Base-by-base conservation (phyloP, 2,329 filamentous ascomycete species). In the Aspergillus chevalieri region DNA sequence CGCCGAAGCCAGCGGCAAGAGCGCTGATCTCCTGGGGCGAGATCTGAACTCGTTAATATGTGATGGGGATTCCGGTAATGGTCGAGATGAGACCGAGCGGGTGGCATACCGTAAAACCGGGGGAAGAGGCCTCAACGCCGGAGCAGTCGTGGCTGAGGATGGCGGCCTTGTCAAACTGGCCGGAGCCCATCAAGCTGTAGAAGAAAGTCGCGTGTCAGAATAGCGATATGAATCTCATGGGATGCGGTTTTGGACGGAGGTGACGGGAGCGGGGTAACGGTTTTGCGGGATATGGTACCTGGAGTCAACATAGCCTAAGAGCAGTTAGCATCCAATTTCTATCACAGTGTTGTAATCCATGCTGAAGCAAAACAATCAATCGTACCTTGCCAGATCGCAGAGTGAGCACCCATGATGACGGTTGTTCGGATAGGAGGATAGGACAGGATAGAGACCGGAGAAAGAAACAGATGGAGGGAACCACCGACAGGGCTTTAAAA, bases 61-160 rank as follows among this genome's bases (percentile, higher is more conserved):
- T 36, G 30, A 44, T 46, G n/a, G 6, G 39, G 22, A n/a, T 43
- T 41, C 43, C 43, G 10, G 24, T 12, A 12, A 30, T 9, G 46
- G 24, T 19, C n/a, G 42, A 34, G 41, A 26, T 43, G 45, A 47
- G 43, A 17, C 19, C 34, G 52, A 30, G 10, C 26, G 26, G 26
- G 10, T 30, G 51, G 67, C 74, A 70, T 85, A 95, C 89, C 67
- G 78, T 75, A 76, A 95, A 95, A 59, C 78, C 81, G 47, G 80
- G 19, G 24, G 83, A 84, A 39, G 77, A 69, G 53, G 89, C 89
- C 89, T 89, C 94, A 62, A 82, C 79, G 68, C 85, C 89, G 73
- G 87, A 87, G 63, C 89, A 88, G 60, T 86, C 86, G 57, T 74
- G 75, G 72, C 86, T 90, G 78, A 93, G 83, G 70, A 95, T 90